Percentiles rank a stretch among this genome's conserved stretches.
These are phyloP conservation scores for Chlamydomonas schloesseri DNA, from an alignment of 139 green algal species.

Conservation along the genomic window DNA sequence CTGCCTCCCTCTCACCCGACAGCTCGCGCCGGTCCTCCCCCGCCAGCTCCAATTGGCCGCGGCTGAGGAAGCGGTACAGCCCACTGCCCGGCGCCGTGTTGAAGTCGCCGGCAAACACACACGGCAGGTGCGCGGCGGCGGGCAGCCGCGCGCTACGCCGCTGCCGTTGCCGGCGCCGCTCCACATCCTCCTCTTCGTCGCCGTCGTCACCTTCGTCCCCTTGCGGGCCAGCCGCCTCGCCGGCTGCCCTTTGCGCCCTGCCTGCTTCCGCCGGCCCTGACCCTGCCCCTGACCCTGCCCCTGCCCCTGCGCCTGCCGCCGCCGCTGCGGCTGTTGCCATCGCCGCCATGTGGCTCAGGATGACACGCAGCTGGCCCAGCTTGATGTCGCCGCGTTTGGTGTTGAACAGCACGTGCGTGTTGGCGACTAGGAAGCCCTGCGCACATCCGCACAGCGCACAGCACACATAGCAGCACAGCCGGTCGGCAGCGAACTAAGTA, in stretches of 20 bases:
- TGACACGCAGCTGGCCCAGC: conserved; percentile 61
- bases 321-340: not conserved
- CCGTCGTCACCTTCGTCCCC: no score
- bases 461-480: no score
- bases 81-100: conserved; percentile 59
- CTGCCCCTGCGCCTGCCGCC: not conserved
- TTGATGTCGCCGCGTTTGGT: conserved; percentile 90
- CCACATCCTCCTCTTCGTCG: not conserved
- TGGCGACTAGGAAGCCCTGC: conserved; percentile 74
- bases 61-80: conserved; percentile 50
- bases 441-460: no score
- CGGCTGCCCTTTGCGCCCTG: not conserved
- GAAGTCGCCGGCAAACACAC: conserved; percentile 57
- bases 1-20: conserved; percentile 32
- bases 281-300: not conserved
- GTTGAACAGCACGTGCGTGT: conserved; percentile 96
- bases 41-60: conserved; percentile 25
- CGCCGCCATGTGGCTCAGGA: conserved; percentile 17
- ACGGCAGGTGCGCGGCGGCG: not conserved
- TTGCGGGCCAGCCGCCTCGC: not conserved
- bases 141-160: no score
- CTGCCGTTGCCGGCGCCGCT: not conserved
- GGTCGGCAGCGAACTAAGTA: no score
- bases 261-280: not conserved
- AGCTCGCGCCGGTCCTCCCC: conserved; percentile 36